Evolutionary conservation across 2,329 filamentous ascomycete genomes (phyloP), one percentile per base, ranked within the genome.

Genomic region (Pseudogymnoascus destructans): DNA sequence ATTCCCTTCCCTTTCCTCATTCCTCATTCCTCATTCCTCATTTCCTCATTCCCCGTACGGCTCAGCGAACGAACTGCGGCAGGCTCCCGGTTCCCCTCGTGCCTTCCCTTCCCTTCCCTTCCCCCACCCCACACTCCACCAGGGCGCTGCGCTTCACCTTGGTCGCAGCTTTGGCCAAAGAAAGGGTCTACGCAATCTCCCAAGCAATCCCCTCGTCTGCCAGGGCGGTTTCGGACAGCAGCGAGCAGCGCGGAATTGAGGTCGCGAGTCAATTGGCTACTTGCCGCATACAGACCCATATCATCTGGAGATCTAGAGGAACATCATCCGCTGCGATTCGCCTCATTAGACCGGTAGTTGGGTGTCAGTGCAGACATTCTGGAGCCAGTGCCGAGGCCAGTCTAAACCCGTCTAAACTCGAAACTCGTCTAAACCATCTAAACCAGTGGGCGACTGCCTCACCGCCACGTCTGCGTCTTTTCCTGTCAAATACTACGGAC

Each of bases 61-160:
- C 42, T 49, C 42, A 49, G 23, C 42, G 42, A 49, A 42, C 40
- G 40, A 49, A 49, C 42, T 49, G 42, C 23, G 42, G 42, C 42
- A 49, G 42, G 42, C 42, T 49, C 42, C 42, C 23, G 23, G 42
- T 49, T 49, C 42, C 42, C 42, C 21, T 49, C 42, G 15, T 27
- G 32, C 27, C 27, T 30, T 30, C 25, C 25, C 25, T 13, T 1
- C 13, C 13, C 5, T n/a, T 3, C 40, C 10, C 38, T 15, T n/a
- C n/a, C 19, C 42, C 42, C 42, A 49, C 42, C 42, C 21, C 42
- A 49, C 42, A 49, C 42, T 49, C 21, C 21, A 49, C 42, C 42
- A 27, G 21, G 42, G 42, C 42, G 42, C 8, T 49, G 42, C 42
- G 42, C 42, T 49, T 49, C 42, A 49, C 23, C 42, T 49, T 11